phyloP scores from a whole-genome alignment of 768 basidiomycete genomes.

The Dentipellis fragilis region DNA sequence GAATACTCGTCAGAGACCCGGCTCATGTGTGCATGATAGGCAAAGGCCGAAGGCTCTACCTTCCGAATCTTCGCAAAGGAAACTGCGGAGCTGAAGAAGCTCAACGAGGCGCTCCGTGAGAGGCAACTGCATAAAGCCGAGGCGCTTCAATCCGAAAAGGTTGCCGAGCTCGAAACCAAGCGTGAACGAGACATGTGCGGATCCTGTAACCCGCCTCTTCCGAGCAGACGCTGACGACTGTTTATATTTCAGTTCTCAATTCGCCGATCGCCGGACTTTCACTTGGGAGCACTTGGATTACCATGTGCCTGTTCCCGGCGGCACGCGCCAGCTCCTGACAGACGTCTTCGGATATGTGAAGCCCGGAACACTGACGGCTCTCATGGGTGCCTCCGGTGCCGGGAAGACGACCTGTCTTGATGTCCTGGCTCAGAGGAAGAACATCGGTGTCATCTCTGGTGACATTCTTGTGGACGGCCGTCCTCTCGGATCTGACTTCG shows the following conservation, averaged over 20 bases:
- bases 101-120: conserved; percentile 43
- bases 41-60: conserved; percentile 9
- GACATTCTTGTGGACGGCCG: conserved; percentile 58
- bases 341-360: conserved; percentile 75
- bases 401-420: conserved; percentile 71
- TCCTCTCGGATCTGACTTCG: conserved; percentile 44
- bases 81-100: conserved; percentile 37
- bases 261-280: conserved; percentile 39
- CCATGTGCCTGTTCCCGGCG: conserved; percentile 57
- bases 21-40: neutral
- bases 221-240: neutral
- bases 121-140: conserved; percentile 33
- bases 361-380: conserved; percentile 79
- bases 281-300: conserved; percentile 82
- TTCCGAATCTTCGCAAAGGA: conserved; percentile 53
- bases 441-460: conserved; percentile 56
- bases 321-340: conserved; percentile 53
- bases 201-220: neutral
- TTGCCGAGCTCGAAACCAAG: neutral
- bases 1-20: neutral
- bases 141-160: conserved; percentile 8
- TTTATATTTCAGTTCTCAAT: neutral
- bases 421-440: conserved; percentile 65
- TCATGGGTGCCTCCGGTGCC: conserved; percentile 85
- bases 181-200: neutral